Evolutionary conservation across 805 yeast species (phyloP).

Genomic region (Candida ponderosae): DNA sequence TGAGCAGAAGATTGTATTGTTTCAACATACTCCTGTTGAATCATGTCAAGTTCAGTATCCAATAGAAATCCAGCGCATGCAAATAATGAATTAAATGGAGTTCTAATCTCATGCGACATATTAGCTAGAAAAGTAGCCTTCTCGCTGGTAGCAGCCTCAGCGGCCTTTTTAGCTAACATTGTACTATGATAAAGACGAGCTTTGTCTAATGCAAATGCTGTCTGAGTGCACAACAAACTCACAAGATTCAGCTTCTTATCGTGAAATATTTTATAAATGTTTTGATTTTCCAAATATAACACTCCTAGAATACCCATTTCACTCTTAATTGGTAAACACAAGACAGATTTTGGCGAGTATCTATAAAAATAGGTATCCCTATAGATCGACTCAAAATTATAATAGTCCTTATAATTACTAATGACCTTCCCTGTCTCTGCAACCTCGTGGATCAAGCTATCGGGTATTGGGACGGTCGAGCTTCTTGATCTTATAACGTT

Average conservation of each 20-base stretch:
- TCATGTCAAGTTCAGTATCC: constrained; percentile 79
- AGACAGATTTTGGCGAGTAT: constrained; percentile 25
- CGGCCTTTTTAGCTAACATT: constrained; percentile 75
- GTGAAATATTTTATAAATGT: constrained; percentile 20
- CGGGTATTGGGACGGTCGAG: constrained; percentile 35
- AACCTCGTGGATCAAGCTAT: constrained; percentile 28
- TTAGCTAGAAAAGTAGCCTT: constrained; percentile 84
- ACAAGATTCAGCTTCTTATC: constrained; percentile 31
- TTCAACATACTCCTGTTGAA: constrained; percentile 81
- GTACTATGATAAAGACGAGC: constrained; percentile 38
- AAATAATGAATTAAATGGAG: constrained; percentile 86
- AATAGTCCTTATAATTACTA: constrained; percentile 28
- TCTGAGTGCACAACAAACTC: constrained; percentile 39
- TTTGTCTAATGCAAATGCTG: constrained; percentile 43
- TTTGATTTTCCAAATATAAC: constrained; percentile 33
- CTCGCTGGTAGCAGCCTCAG: constrained; percentile 80
- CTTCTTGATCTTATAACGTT: constrained; percentile 31
- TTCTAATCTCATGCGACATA: constrained; percentile 80
- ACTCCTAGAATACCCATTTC: constrained; percentile 36
- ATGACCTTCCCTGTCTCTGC: constrained; percentile 29
- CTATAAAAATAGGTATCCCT: constrained; percentile 34
- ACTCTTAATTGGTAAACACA: constrained; percentile 39
- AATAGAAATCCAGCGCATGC: constrained; percentile 86
- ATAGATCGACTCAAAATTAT: constrained; percentile 25
- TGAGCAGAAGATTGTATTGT: constrained; percentile 85